These are phyloP conservation scores for Eimeria falciformis DNA, from an alignment of 169 alveolate genomes.

Conservation along the genomic window DNA sequence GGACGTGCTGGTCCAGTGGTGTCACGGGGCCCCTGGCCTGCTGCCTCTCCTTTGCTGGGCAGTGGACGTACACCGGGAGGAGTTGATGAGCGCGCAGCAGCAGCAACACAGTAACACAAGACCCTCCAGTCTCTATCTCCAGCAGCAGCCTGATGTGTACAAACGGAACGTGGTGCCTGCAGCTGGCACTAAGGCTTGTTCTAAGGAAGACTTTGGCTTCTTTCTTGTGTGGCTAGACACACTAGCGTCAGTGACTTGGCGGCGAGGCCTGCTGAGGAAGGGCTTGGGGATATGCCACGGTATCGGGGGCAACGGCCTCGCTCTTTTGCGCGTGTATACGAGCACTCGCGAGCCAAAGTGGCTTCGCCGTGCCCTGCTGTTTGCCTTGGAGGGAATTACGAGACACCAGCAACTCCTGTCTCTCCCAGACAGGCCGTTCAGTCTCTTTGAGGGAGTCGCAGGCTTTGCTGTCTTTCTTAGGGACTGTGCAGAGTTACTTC, in stretches of 20 bases:
- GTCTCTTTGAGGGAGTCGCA: slow-evolving; percentile 67
- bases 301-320: slow-evolving; percentile 88
- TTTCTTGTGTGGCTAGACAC: slow-evolving; percentile 78
- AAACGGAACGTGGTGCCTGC: neutral
- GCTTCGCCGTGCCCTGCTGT: slow-evolving; percentile 83
- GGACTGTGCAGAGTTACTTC: slow-evolving; percentile 39
- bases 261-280: slow-evolving; percentile 87
- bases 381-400: slow-evolving; percentile 76
- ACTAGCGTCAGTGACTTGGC: slow-evolving; percentile 86
- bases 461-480: slow-evolving; percentile 63
- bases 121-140: neutral
- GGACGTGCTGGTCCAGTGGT: slow-evolving; percentile 87
- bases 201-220: slow-evolving; percentile 47
- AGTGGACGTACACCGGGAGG: slow-evolving; percentile 25
- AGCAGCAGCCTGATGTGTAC: neutral
- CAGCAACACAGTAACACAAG: neutral
- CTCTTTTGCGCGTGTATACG: slow-evolving; percentile 82
- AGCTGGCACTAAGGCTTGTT: slow-evolving; percentile 16
- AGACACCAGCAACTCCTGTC: slow-evolving; percentile 14
- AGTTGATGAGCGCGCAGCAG: slow-evolving; percentile 80
- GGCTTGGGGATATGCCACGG: slow-evolving; percentile 94
- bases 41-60: slow-evolving; percentile 83
- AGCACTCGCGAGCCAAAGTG: slow-evolving; percentile 83
- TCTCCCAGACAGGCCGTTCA: slow-evolving; percentile 57
- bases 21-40: slow-evolving; percentile 94